Base-by-base conservation (phyloP, 495 filamentous ascomycete species). In the Daldinia loculata region DNA sequence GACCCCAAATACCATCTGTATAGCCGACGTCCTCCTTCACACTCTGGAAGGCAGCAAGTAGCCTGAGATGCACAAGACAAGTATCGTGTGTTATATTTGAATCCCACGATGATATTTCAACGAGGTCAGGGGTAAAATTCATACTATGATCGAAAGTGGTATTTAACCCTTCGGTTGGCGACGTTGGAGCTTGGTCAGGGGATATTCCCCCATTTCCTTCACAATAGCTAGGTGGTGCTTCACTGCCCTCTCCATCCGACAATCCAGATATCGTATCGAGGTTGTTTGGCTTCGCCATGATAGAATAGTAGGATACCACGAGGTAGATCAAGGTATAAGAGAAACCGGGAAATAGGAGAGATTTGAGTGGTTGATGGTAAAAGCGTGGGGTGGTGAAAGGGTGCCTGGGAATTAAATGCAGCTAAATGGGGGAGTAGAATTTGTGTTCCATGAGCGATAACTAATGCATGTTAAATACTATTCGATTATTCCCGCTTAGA, bases 51-150 rank as follows among this genome's bases (percentile, higher is more conserved):
- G 88, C 86, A 59, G 88, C 87, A 9, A 97, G 85, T 8, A 97
- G 81, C 78, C 92, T 93, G 5, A 96, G 83, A 77, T 97, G 93
- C 7, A 87, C 90, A 11, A 93, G 84, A 71, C 90, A 93, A 11
- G 80, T 79, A 51, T 84, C 80, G 19, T 69, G 63, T 15, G 71
- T 79, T 14, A 83, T 71, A 1, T 74, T 48, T 6, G 67, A 27
- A 7, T 80, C 71, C 6, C 24, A 12, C 9, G 70, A 63, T 11
- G 76, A 61, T 12, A 85, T 51, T 2, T 60, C 68, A 4, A 87
- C 79, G 3, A 76, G 76, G 7, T 76, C 75, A 69, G 85, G 85
- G 5, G 80, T 80, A 5, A 80, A 78, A 22, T 74, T 81, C 41
- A 87, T 57, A 39, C 14, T 1, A 9, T 53, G 24, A 30, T 29